Percentiles rank a stretch among this genome's conserved stretches.
These are phyloP conservation scores for Wickerhamomyces bisporus DNA, from an alignment of 805 yeast species.

Conservation along the genomic window DNA sequence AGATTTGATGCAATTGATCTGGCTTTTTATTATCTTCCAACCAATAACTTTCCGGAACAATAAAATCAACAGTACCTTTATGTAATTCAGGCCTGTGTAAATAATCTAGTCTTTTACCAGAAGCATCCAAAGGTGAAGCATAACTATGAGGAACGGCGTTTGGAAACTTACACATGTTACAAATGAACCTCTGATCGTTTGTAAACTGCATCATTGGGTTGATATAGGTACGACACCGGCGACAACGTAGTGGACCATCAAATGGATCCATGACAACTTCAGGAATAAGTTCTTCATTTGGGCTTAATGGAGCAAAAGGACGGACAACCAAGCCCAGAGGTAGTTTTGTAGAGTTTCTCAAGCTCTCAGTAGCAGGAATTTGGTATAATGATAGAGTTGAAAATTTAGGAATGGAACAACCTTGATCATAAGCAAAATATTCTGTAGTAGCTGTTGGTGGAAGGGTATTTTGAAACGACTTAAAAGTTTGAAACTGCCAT, in stretches of 20 bases:
- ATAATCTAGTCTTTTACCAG: conserved; percentile 61
- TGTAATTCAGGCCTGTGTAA: conserved; percentile 67
- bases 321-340: conserved; percentile 79
- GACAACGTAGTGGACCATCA: conserved; percentile 81
- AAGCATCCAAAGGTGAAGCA: conserved; percentile 52
- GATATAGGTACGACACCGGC: conserved; percentile 84
- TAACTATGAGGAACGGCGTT: conserved; percentile 67
- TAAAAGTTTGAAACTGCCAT: conserved; percentile 39
- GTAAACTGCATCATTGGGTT: conserved; percentile 74
- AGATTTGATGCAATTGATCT: conserved; percentile 59
- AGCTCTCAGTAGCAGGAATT: conserved; percentile 68
- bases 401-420: conserved; percentile 75
- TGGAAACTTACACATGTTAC: conserved; percentile 84
- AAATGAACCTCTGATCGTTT: conserved; percentile 57
- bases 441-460: conserved; percentile 78
- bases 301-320: conserved; percentile 70
- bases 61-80: conserved; percentile 79
- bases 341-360: conserved; percentile 63
- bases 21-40: conserved; percentile 35
- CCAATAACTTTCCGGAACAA: conserved; percentile 73
- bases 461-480: conserved; percentile 68
- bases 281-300: conserved; percentile 54
- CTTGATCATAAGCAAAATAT: conserved; percentile 71
- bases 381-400: conserved; percentile 77
- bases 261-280: conserved; percentile 41